Percentiles rank a stretch among this genome's conserved stretches.
Conservation (phyloP, 2,329 filamentous ascomycete species). For the Colletotrichum tanaceti region DNA sequence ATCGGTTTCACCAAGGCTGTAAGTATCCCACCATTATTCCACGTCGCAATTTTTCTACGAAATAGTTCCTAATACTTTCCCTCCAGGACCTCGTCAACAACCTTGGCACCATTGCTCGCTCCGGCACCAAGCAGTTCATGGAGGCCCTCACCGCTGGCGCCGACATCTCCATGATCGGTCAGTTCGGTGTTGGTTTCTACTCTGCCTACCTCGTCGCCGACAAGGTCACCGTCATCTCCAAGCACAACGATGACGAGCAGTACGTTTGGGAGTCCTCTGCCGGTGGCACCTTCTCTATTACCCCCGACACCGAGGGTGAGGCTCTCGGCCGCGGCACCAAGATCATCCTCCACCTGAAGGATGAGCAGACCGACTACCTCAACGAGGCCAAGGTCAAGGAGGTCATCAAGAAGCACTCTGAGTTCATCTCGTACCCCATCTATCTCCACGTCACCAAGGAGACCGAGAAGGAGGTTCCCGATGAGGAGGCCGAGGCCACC, state of each 20-base stretch:
- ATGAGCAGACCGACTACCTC: constrained; percentile 98
- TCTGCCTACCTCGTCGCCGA: constrained; percentile 99
- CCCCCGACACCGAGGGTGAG: constrained; percentile 89
- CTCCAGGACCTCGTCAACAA: constrained; percentile 98
- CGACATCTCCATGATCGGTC: constrained; percentile 99
- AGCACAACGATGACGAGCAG: constrained; percentile 99
- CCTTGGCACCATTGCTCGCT: constrained; percentile 98
- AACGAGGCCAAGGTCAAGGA: constrained; percentile 99
- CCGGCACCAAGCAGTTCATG: constrained; percentile 99
- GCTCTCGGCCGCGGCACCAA: constrained; percentile 93
- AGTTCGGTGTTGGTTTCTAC: constrained; percentile 99
- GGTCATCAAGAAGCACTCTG: constrained; percentile 99
- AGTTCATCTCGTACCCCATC: constrained; percentile 99
- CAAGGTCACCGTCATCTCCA: constrained; percentile 93
- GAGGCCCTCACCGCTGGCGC: constrained; percentile 98
- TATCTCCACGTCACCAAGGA: constrained; percentile 99
- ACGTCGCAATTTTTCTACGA: background rate
- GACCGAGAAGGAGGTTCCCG: constrained; percentile 97
- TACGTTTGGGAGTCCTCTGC: constrained; percentile 99
- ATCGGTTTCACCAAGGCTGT: constrained; percentile 99
- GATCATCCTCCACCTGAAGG: constrained; percentile 99
- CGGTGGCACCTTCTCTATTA: constrained; percentile 96
- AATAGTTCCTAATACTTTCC: constrained; percentile 50
- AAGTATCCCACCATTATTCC: constrained; percentile 60
- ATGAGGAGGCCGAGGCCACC: constrained; percentile 87